phyloP scores from a whole-genome alignment of 176 grass and related monocot genomes.

The Elymus sibiricus region DNA sequence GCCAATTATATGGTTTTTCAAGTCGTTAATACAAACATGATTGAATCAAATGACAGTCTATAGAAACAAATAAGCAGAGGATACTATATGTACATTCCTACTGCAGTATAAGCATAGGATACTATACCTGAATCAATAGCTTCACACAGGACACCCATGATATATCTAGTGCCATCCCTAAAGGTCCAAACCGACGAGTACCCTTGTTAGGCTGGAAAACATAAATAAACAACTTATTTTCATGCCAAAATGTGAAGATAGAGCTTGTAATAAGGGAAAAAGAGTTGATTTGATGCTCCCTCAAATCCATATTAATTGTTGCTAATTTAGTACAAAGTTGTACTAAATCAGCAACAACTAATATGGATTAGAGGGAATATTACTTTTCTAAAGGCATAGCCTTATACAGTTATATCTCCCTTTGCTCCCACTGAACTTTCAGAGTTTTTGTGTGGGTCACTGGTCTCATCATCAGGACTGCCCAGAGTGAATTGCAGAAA shows the following conservation, averaged over 20 bases:
- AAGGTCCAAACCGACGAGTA: background rate
- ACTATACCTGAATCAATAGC: constrained; percentile 30
- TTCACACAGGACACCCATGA: no score
- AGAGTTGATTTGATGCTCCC: background rate
- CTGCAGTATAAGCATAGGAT: background rate
- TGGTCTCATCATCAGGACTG: no score
- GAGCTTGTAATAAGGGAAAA: background rate
- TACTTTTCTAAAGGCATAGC: no score
- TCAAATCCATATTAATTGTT: background rate
- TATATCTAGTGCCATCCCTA: background rate
- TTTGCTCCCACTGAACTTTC: background rate
- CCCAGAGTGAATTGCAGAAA: no score
- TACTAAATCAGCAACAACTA: no score
- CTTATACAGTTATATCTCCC: no score
- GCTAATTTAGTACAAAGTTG: no score
- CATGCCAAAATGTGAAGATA: background rate
- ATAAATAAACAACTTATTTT: background rate
- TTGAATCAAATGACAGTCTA: background rate
- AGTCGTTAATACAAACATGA: background rate
- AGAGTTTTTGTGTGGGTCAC: background rate
- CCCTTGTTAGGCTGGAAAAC: background rate
- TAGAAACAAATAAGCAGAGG: background rate
- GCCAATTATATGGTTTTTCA: background rate
- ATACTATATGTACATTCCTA: background rate
- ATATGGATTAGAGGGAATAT: no score